These are phyloP conservation scores for Fusarium udum DNA, from an alignment of 2,329 filamentous ascomycete genomes.

Conservation along the genomic window DNA sequence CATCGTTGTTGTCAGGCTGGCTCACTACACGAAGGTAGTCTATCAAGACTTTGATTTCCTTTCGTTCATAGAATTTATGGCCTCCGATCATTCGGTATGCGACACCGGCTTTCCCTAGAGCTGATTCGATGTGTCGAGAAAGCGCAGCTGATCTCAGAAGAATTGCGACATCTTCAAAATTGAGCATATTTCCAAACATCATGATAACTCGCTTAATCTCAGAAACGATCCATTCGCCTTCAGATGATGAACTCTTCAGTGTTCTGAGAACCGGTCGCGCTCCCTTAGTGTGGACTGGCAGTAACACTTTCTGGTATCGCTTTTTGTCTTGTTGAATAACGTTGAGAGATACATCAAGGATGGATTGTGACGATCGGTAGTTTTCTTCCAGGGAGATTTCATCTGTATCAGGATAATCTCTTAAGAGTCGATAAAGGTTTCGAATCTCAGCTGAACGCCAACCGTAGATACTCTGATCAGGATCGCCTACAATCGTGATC, in stretches of 20 bases:
- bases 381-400: conserved; percentile 92
- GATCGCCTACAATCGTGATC: conserved; percentile 96
- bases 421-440: conserved; percentile 82
- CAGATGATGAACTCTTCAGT: conserved; percentile 73
- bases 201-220: conserved; percentile 78
- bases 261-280: conserved; percentile 82
- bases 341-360: conserved; percentile 80
- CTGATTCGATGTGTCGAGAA: conserved; percentile 86
- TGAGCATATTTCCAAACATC: conserved; percentile 78
- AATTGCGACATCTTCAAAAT: conserved; percentile 82
- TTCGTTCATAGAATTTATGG: conserved; percentile 88
- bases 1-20: conserved; percentile 88
- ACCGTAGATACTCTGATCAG: conserved; percentile 97
- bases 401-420: conserved; percentile 79
- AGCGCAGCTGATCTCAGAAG: conserved; percentile 85
- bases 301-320: conserved; percentile 80
- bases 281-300: conserved; percentile 82
- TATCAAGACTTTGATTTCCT: conserved; percentile 85
- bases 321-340: conserved; percentile 91
- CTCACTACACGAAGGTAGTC: conserved; percentile 89
- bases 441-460: conserved; percentile 93
- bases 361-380: conserved; percentile 89
- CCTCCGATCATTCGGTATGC: conserved; percentile 94
- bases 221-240: conserved; percentile 88
- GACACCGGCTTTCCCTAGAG: conserved; percentile 81